Base-by-base conservation (phyloP, 768 basidiomycete species). In the Mycena galericulata region DNA sequence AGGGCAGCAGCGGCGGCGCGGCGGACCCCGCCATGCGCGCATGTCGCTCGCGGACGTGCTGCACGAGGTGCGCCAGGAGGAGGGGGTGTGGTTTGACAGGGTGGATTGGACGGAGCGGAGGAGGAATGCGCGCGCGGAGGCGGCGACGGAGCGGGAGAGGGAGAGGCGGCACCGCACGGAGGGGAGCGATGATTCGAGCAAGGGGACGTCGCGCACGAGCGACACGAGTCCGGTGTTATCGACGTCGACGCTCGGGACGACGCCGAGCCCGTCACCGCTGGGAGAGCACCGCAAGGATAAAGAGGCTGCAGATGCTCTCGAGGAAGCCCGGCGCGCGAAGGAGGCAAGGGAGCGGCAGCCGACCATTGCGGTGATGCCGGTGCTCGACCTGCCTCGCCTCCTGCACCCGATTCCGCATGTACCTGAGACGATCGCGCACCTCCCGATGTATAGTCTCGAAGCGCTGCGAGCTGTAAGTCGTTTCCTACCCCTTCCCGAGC, bases 21-120 rank as follows among this genome's bases (percentile, higher is more conserved):
- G n/a, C n/a, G n/a, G 87, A 93, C 73, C 90, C 92, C 3, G 88
- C 86, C 0, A 78, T 88, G 8, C 81, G 83, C 22, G 80, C 72
- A 89, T 93, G 89, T 74, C 77, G 0, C 45, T 87, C 0, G 91
- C 92, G 68, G 91, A 92, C 6, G 88, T 94, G 0, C 72, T 90
- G 30, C 76, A 72, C 41, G 84, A 86, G 51, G 68, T 94, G 63
- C 81, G 88, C 43, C 86, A 90, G 66, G 86, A 89, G 34, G 87
- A 89, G 49, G 87, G 85, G 0, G 80, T 89, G 3, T 94, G 92
- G 92, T 90, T 88, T 64, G 89, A 92, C 58, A 91, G 92, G 0
- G 82, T 91, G 3, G 90, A 93, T 74, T 92, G 92, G 90, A 73
- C 86, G 6, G 86, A 87, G 74, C 76, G 84, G 61, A 79, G 82